Evolutionary conservation across 345 rosid genomes (phyloP), one percentile per base, ranked within the genome.

Genomic region (Cardamine chenopodiifolia): DNA sequence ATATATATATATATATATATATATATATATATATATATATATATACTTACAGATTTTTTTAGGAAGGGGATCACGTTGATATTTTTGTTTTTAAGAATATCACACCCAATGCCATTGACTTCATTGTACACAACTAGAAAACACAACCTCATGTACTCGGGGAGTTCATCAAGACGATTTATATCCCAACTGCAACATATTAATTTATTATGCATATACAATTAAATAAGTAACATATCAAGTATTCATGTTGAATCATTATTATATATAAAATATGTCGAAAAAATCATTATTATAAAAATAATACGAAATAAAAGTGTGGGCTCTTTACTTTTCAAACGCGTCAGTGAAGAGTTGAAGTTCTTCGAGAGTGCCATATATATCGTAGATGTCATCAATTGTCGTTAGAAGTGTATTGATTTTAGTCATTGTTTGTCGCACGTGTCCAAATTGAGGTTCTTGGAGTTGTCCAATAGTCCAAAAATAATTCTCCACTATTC

Each of bases 341-440:
- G 78, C 75, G 4, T 23, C 28, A 0, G 87, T 82, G 28, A 84
- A 71, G 29, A 77, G 67, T 48, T 73, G 54, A 42, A 86, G 89
- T 67, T 86, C 87, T 28, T 81, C 82, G 19, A 52, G 32, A 8
- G 87, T 81, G 22, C 84, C 90, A 67, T 75, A 74, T 0, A n/a
- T 53, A 66, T 84, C 88, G 18, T 82, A 82, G 1, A 56, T 82
- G 17, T 84, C 90, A 73, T 86, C 89, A 0, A 79, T 23, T 4
- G 74, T 25, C 14, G 85, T 62, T 1, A 66, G n/a, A 31, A 84
- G 13, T 6, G 76, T 31, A 0, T 77, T 56, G 1, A 70, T 6
- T 77, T 78, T 84, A 29, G 86, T 81, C 50, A 69, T 5, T 5
- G 45, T 14, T 40, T 0, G 63, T 67, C 87, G 77, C n/a, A 35